phyloP scores from a whole-genome alignment of 2,329 filamentous ascomycete genomes.

The Lasiodiplodia citricola region DNA sequence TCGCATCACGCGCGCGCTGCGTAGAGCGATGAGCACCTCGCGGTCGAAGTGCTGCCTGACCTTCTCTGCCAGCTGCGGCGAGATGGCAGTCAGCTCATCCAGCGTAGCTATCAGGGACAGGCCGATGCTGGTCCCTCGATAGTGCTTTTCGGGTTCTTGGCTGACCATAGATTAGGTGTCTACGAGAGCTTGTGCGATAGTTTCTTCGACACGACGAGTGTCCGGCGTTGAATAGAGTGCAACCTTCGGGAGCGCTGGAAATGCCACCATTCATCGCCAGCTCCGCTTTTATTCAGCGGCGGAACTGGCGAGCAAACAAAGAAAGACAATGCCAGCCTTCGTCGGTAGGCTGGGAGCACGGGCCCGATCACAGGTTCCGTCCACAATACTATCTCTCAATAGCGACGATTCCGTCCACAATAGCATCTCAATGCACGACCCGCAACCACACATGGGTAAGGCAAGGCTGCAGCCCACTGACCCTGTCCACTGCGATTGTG shows the following conservation, averaged over 20 bases:
- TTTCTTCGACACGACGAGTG: slow-evolving; percentile 15
- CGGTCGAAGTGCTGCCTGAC: slow-evolving; percentile 17
- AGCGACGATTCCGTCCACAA: neutral
- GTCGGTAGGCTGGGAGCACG: neutral
- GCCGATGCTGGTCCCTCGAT: slow-evolving; percentile 23
- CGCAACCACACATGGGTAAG: neutral
- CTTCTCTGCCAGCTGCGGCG: slow-evolving; percentile 16
- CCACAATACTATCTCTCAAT: neutral
- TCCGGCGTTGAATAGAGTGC: slow-evolving; percentile 9
- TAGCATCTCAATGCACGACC: neutral
- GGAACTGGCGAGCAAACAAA: neutral
- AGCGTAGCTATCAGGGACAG: slow-evolving; percentile 14
- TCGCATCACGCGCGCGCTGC: neutral
- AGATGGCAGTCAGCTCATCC: slow-evolving; percentile 15
- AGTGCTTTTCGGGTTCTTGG: slow-evolving; percentile 14
- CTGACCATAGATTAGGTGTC: neutral
- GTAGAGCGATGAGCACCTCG: slow-evolving; percentile 10
- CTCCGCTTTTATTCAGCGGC: neutral
- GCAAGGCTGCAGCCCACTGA: neutral
- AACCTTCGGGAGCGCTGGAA: neutral
- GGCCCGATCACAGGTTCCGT: too few relatives aligned
- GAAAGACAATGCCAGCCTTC: neutral
- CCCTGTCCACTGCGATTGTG: neutral
- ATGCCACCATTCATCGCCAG: neutral
- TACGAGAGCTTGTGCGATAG: neutral